A percentile compares a stretch with the other conserved stretches of the same genome.
Evolutionary conservation across 2,329 filamentous ascomycete species (phyloP).

Genomic region (Trichophyton benhamiae): DNA sequence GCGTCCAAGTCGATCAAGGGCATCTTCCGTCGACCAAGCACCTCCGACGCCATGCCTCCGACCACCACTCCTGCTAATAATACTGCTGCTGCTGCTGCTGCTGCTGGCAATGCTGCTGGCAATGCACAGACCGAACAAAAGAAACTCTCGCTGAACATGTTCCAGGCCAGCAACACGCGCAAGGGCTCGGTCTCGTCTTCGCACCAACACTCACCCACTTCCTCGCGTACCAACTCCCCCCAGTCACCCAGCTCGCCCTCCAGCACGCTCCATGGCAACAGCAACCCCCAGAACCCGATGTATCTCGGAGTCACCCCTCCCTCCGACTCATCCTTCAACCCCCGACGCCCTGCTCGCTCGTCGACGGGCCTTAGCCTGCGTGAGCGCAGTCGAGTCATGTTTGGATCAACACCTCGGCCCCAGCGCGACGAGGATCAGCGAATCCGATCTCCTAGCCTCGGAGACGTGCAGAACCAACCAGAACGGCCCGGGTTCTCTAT

Average conservation of each 20-base stretch:
- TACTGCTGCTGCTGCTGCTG: no score
- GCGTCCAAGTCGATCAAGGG: slow-evolving; percentile 17
- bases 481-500: slow-evolving; percentile 31
- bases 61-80: not conserved
- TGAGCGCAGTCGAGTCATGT: slow-evolving; percentile 18
- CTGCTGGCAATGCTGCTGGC: no score
- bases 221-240: slow-evolving; percentile 27
- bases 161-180: slow-evolving; percentile 7
- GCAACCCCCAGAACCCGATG: slow-evolving; percentile 6
- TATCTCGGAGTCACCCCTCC: slow-evolving; percentile 9
- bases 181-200: slow-evolving; percentile 29
- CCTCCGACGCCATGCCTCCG: not conserved
- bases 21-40: slow-evolving; percentile 15
- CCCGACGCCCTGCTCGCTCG: slow-evolving; percentile 14
- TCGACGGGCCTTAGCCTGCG: slow-evolving; percentile 17
- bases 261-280: slow-evolving; percentile 17
- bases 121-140: not conserved
- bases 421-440: slow-evolving; percentile 12
- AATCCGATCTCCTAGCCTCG: slow-evolving; percentile 20
- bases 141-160: slow-evolving; percentile 3
- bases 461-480: slow-evolving; percentile 15
- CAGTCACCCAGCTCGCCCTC: slow-evolving; percentile 23
- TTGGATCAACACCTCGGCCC: slow-evolving; percentile 16
- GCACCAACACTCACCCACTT: slow-evolving; percentile 24
- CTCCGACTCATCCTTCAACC: slow-evolving; percentile 5